Evolutionary conservation across 805 yeast genomes (phyloP), one percentile per base, ranked within the genome.

Genomic region (Barnettozyma sucrosica): DNA sequence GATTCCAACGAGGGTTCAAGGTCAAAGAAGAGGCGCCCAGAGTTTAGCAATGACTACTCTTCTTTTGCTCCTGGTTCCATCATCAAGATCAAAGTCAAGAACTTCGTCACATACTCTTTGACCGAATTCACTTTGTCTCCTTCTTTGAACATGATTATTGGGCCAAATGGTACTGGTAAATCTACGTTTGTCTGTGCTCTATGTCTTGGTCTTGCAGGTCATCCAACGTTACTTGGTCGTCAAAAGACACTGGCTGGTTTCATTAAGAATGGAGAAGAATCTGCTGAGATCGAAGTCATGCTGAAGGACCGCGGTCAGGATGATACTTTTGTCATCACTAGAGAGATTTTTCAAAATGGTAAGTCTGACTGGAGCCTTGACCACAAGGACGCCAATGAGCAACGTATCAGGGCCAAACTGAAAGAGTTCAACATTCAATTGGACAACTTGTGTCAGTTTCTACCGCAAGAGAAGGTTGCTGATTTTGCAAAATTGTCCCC

Each of bases 141-240:
- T 0, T 72, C 83, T 2, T 71, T 93, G 61, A 93, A 93, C 61
- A 80, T 93, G 83, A 85, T 93, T 49, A 84, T 93, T 45, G 99
- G 97, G 0, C 97, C 97, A 11, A 93, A 93, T 63, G 99, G 99
- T 32, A 79, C 96, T 0, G 99, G 99, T 7, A 93, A 93, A 59
- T 83, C 93, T 34, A 89, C 98, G 0, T 79, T 93, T 57, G 90
- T 93, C 4, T 87, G 97, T 51, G 98, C 97, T 0, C 79, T 92
- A 1, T 92, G 96, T 61, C 70, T 93, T 30, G 96, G 97, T 0
- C 67, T 93, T 16, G 92, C 84, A 1, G 98, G 97, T 1, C 80
- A 77, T 58, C 75, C 86, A 20, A 86, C 79, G 36, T 68, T 80
- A 38, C 76, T 90, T 49, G 95, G 93, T 4, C 85, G 76, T 70